Conservation (phyloP, 2,329 filamentous ascomycete species). For the Colletotrichum tanaceti region DNA sequence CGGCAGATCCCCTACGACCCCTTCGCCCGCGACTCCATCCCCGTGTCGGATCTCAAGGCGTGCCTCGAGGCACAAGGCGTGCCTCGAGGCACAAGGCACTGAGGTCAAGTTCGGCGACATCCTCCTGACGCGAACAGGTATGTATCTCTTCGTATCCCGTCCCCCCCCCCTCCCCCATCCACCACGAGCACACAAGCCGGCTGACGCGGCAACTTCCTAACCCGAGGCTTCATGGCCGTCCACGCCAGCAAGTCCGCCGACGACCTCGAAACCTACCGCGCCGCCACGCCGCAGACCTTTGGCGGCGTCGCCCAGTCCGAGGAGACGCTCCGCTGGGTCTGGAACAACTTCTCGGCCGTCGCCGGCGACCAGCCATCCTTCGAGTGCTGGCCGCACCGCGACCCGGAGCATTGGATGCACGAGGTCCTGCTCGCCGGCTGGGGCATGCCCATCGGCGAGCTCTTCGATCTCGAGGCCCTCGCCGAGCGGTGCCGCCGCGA, state of each 20-base stretch:
- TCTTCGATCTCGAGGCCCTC: constrained; percentile 55
- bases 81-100: constrained; percentile 39
- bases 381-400: constrained; percentile 60
- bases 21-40: constrained; percentile 38
- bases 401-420: constrained; percentile 51
- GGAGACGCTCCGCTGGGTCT: constrained; percentile 66
- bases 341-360: constrained; percentile 68
- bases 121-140: constrained; percentile 63
- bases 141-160: not conserved
- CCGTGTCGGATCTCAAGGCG: constrained; percentile 36
- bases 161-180: not conserved
- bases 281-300: constrained; percentile 32
- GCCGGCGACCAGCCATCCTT: constrained; percentile 66
- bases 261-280: constrained; percentile 29
- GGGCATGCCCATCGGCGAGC: constrained; percentile 57
- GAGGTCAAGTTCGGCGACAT: constrained; percentile 61
- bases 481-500: constrained; percentile 49
- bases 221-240: constrained; percentile 33
- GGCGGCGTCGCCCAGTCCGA: constrained; percentile 60
- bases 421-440: constrained; percentile 56
- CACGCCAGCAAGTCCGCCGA: constrained; percentile 35
- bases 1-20: constrained; percentile 45
- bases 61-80: constrained; percentile 40
- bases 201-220: not conserved
- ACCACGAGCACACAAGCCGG: not conserved